These are phyloP conservation scores for Neodidymelliopsis sp. DNA, from an alignment of 2,329 filamentous ascomycete genomes.

Conservation along the genomic window DNA sequence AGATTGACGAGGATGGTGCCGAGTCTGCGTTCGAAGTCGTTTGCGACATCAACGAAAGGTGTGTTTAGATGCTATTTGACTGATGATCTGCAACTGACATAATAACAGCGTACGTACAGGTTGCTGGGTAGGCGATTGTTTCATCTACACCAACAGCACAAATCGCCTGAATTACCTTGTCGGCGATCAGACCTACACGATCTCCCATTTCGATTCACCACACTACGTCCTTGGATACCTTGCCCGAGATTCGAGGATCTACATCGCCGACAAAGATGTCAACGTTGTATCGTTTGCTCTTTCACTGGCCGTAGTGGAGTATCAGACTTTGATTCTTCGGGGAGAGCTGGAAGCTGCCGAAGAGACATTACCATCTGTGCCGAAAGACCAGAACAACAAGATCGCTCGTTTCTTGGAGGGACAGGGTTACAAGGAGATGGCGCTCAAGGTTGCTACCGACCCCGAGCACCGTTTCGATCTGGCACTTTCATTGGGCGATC, in stretches of 20 bases:
- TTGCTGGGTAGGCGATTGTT: constrained; percentile 98
- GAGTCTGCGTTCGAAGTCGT: constrained; percentile 96
- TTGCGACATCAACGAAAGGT: constrained; percentile 92
- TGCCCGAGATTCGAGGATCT: constrained; percentile 91
- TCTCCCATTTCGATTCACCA: constrained; percentile 94
- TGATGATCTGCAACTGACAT: constrained; percentile 13
- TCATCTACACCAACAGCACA: constrained; percentile 97
- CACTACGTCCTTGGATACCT: constrained; percentile 97
- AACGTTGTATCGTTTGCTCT: constrained; percentile 88
- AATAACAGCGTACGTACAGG: constrained; percentile 79
- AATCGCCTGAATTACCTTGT: constrained; percentile 98
- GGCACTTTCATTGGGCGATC: constrained; percentile 79
- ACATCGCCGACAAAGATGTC: constrained; percentile 95
- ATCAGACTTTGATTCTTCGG: constrained; percentile 93
- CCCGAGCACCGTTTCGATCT: constrained; percentile 97
- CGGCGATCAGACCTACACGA: constrained; percentile 96
- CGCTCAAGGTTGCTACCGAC: constrained; percentile 92
- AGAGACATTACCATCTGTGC: constrained; percentile 83
- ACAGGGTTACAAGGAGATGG: constrained; percentile 95
- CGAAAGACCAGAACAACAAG: constrained; percentile 95
- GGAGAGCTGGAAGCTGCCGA: constrained; percentile 91
- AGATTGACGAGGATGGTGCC: constrained; percentile 89
- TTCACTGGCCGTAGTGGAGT: constrained; percentile 92
- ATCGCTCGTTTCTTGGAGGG: constrained; percentile 97
- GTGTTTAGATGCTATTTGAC: constrained; percentile 39